Percentiles rank a stretch among this genome's conserved stretches.
These are phyloP conservation scores for Pezicula carpinea DNA, from an alignment of 2,329 filamentous ascomycete species.

Conservation along the genomic window DNA sequence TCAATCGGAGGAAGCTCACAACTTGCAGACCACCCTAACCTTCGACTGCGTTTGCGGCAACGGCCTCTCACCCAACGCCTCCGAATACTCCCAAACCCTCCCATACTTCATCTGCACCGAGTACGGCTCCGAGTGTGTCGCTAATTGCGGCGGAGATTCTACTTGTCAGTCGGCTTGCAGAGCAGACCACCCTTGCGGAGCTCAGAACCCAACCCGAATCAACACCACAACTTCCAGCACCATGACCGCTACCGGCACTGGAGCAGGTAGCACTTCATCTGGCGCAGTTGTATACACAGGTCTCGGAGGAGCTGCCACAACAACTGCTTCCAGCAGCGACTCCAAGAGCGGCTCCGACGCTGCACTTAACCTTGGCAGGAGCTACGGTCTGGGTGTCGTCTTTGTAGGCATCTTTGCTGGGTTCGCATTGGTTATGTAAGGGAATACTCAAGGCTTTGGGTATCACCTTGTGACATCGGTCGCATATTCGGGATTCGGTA, in stretches of 20 bases:
- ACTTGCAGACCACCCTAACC: constrained; percentile 48
- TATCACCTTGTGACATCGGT: neutral
- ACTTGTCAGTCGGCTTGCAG: constrained; percentile 58
- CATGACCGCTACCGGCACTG: constrained; percentile 34
- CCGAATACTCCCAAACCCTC: constrained; percentile 73
- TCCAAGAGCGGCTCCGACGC: constrained; percentile 28
- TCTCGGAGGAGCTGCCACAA: constrained; percentile 32
- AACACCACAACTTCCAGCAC: constrained; percentile 48
- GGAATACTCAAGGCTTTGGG: neutral
- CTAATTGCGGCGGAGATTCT: constrained; percentile 49
- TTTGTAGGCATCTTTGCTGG: constrained; percentile 52
- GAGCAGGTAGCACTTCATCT: constrained; percentile 29
- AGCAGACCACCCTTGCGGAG: constrained; percentile 68
- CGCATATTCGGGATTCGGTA: neutral
- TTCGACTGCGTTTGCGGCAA: constrained; percentile 71
- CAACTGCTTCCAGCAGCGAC: constrained; percentile 16
- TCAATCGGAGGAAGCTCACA: neutral
- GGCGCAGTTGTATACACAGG: constrained; percentile 36
- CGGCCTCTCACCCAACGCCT: constrained; percentile 63
- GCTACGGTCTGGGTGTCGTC: constrained; percentile 51
- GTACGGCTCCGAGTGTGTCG: constrained; percentile 66
- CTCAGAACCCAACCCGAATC: constrained; percentile 53
- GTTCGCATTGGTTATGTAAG: constrained; percentile 48
- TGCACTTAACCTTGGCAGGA: constrained; percentile 46
- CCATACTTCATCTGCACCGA: constrained; percentile 73